Conservation (phyloP, 2,329 filamentous ascomycete species). For the Coniochaeta sp. region DNA sequence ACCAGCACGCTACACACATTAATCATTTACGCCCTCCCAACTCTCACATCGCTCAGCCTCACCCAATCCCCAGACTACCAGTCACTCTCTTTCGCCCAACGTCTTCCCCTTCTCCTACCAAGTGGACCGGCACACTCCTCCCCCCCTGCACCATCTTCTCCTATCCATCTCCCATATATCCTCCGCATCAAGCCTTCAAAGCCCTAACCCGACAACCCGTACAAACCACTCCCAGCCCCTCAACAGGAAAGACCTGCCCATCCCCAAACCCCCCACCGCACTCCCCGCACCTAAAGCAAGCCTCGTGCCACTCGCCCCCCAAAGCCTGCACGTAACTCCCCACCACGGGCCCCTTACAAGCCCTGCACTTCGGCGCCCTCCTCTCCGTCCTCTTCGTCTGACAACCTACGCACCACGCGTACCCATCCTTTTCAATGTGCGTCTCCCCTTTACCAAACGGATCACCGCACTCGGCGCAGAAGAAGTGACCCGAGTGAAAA, state of each 20-base stretch:
- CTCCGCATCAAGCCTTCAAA: conserved; percentile 43
- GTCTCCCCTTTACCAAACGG: conserved; percentile 71
- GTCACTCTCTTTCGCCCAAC: too few relatives aligned
- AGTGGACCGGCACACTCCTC: background rate
- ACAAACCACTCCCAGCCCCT: conserved; percentile 46
- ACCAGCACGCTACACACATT: background rate
- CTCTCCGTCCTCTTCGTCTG: conserved; percentile 89
- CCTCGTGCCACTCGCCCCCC: conserved; percentile 87
- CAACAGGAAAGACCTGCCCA: conserved; percentile 57
- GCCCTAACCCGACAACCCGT: conserved; percentile 54
- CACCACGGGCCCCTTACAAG: conserved; percentile 76
- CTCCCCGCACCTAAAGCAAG: conserved; percentile 76
- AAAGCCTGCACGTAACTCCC: conserved; percentile 87
- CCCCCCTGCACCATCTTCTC: background rate
- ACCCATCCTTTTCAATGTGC: conserved; percentile 90
- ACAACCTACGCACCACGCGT: conserved; percentile 92
- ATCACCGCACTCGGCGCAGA: conserved; percentile 97
- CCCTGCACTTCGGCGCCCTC: conserved; percentile 79
- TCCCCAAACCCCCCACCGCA: conserved; percentile 57
- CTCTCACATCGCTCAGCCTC: too few relatives aligned
- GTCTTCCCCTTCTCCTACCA: background rate
- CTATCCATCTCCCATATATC: background rate
- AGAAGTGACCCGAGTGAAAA: conserved; percentile 97
- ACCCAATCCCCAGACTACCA: too few relatives aligned
- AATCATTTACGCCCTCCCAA: background rate